A percentile compares a stretch with the other conserved stretches of the same genome.
phyloP scores from a whole-genome alignment of 176 grass and related monocot species.

The Calamus simplicifolius region DNA sequence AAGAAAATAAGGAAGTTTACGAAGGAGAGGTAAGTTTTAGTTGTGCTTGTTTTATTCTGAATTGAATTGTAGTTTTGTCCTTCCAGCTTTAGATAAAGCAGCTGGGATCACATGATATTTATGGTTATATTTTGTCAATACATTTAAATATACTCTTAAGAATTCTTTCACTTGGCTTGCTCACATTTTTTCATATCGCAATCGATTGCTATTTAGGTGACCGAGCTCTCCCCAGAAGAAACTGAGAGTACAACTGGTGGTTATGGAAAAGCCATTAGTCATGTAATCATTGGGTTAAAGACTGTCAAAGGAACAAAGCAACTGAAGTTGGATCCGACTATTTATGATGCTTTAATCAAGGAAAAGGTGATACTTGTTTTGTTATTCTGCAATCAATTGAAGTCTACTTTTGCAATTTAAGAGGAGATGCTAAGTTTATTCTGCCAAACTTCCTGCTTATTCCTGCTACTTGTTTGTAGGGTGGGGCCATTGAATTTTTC shows the following conservation, averaged over 20 bases:
- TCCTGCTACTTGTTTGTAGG: no score
- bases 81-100: background rate
- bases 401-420: no score
- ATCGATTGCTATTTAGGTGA: constrained; percentile 51
- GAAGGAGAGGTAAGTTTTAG: constrained; percentile 71
- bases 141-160: background rate
- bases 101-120: background rate
- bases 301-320: constrained; percentile 96
- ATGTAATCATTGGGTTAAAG: constrained; percentile 86
- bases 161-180: background rate
- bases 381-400: background rate
- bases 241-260: constrained; percentile 71
- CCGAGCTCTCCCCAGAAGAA: constrained; percentile 89
- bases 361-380: constrained; percentile 58
- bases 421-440: no score
- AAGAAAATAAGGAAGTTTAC: constrained; percentile 95
- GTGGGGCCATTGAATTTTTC: no score
- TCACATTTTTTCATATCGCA: background rate
- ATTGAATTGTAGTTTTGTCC: background rate
- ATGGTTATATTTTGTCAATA: background rate
- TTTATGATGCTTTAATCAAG: constrained; percentile 98
- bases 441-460: no score
- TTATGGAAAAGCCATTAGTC: constrained; percentile 78
- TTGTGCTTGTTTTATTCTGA: background rate
- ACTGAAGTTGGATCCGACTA: constrained; percentile 81